phyloP scores from a whole-genome alignment of 2,329 filamentous ascomycete genomes.

The Calonectria multiphialidica region DNA sequence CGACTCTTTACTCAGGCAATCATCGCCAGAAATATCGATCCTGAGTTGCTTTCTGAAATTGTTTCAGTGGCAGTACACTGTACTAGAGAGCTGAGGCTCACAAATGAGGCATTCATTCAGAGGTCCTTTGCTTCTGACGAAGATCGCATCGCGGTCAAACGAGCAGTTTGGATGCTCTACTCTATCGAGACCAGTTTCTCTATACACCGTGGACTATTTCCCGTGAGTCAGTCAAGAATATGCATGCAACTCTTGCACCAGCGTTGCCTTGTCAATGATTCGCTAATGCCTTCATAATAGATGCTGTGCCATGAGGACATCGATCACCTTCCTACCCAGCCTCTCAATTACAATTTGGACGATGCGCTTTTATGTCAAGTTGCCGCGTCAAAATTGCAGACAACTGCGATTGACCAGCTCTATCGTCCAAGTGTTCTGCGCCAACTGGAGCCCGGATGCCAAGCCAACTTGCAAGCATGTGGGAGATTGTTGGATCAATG shows the following conservation, averaged over 20 bases:
- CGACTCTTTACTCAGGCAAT: background rate
- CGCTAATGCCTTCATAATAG: background rate
- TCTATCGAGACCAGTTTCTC: background rate
- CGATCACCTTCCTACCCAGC: background rate
- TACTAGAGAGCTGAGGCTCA: background rate
- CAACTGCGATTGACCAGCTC: background rate
- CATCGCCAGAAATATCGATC: background rate
- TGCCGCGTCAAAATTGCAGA: background rate
- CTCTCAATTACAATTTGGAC: background rate
- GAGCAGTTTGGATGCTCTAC: slow-evolving; percentile 1
- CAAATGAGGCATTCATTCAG: background rate
- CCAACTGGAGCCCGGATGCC: no score
- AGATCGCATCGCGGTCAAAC: background rate
- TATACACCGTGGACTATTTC: background rate
- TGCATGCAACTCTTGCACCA: background rate
- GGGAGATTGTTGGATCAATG: background rate
- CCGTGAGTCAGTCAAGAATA: background rate
- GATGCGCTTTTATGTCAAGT: background rate
- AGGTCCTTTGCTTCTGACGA: background rate
- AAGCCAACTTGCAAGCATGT: background rate
- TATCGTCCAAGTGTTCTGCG: background rate
- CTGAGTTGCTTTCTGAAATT: background rate
- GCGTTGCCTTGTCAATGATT: background rate
- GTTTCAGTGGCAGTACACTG: background rate
- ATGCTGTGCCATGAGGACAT: background rate